Conservation (phyloP, 371 early-diverging fungal genomes). For the Mucor racemosus region DNA sequence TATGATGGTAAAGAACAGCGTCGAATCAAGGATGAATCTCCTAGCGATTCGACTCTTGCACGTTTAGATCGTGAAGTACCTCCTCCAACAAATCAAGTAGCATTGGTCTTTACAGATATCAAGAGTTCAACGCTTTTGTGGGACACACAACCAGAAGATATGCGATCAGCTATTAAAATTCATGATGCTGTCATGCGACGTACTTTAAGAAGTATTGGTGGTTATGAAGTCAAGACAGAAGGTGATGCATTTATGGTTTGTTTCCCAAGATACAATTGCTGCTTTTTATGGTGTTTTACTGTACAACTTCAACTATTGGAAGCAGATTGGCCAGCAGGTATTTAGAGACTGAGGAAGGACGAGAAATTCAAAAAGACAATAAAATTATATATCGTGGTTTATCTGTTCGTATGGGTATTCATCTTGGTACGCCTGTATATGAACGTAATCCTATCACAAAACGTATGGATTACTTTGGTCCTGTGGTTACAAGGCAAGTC, state of each 20-base stretch:
- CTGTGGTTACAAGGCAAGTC: conserved; percentile 89
- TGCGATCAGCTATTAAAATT: conserved; percentile 88
- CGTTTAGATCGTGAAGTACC: conserved; percentile 78
- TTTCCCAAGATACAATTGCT: conserved; percentile 83
- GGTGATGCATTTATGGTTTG: conserved; percentile 97
- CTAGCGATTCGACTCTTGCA: conserved; percentile 66
- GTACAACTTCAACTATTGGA: conserved; percentile 85
- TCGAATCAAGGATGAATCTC: conserved; percentile 56
- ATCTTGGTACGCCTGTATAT: conserved; percentile 90
- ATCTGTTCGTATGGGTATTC: conserved; percentile 95
- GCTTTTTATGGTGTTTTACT: conserved; percentile 92
- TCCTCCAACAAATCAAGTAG: conserved; percentile 87
- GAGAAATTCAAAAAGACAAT: conserved; percentile 69
- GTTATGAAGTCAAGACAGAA: conserved; percentile 98
- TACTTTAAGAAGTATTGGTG: conserved; percentile 82
- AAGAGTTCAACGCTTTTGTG: conserved; percentile 94
- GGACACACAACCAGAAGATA: conserved; percentile 87
- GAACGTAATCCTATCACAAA: conserved; percentile 90
- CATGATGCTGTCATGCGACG: conserved; percentile 90
- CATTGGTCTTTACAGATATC: conserved; percentile 95
- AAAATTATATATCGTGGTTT: conserved; percentile 84
- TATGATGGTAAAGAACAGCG: conserved; percentile 42
- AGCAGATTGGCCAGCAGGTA: conserved; percentile 93
- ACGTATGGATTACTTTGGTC: conserved; percentile 97
- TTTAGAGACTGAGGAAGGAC: conserved; percentile 81